A percentile compares a stretch with the other conserved stretches of the same genome.
Conservation (phyloP, 495 filamentous ascomycete genomes). For the Penicilliopsis zonata region DNA sequence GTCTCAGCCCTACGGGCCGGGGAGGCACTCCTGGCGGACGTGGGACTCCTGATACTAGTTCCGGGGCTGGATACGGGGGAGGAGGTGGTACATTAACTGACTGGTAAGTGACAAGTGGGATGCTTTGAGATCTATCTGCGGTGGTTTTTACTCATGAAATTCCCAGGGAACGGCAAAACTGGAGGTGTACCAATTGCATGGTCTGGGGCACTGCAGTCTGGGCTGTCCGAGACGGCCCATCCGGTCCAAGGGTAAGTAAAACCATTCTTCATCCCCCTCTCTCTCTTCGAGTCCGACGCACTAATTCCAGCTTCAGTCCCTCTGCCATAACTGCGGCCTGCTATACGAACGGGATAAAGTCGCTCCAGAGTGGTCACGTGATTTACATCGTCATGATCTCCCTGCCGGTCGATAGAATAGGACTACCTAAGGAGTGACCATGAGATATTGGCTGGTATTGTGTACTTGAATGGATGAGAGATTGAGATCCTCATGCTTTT, state of each 20-base stretch:
- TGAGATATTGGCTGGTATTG: constrained; percentile 1
- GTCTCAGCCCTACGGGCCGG: constrained; percentile 62
- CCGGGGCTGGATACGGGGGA: constrained; percentile 49
- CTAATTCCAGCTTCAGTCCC: constrained; percentile 41
- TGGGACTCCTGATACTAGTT: constrained; percentile 62
- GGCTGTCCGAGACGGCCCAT: constrained; percentile 87
- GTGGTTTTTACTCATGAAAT: constrained; percentile 6
- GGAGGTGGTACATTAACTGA: constrained; percentile 64
- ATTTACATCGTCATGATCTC: constrained; percentile 52
- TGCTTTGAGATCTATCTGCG: background rate
- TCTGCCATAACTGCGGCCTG: constrained; percentile 91
- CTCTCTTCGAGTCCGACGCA: too few species aligned
- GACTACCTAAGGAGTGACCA: too few species aligned
- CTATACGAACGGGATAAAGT: constrained; percentile 77
- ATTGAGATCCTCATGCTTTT: background rate
- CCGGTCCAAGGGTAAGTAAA: constrained; percentile 70
- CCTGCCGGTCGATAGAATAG: constrained; percentile 34
- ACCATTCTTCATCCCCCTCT: too few species aligned
- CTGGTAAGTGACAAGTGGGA: constrained; percentile 28
- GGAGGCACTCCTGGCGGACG: constrained; percentile 58
- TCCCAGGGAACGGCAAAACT: constrained; percentile 68
- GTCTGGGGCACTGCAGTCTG: constrained; percentile 86
- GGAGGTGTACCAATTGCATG: constrained; percentile 84
- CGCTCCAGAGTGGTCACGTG: constrained; percentile 71
- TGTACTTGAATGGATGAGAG: background rate